These are phyloP conservation scores for Iberis amara DNA, from an alignment of 441 rosid species.

Conservation along the genomic window DNA sequence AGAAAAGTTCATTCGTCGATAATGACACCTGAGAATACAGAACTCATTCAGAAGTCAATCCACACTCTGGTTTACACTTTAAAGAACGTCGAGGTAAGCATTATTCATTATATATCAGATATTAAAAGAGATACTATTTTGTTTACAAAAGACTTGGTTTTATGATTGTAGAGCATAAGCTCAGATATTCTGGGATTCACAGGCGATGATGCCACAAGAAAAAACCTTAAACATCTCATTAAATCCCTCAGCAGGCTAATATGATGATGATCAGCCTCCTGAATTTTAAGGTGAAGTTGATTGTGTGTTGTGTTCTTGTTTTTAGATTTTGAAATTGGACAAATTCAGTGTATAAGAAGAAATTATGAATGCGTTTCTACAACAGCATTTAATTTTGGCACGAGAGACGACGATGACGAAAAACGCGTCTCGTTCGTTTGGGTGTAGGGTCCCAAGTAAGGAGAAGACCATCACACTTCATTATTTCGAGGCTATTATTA, in stretches of 20 bases:
- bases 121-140: not conserved
- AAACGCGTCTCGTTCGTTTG: conserved; percentile 21
- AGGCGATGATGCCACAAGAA: conserved; percentile 77
- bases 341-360: not conserved
- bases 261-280: conserved; percentile 29
- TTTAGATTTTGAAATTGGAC: not conserved
- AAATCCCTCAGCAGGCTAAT: conserved; percentile 87
- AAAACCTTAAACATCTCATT: conserved; percentile 72
- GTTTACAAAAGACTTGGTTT: not conserved
- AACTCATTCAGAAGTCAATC: conserved; percentile 68
- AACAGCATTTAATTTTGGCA: conserved; percentile 25
- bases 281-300: conserved; percentile 9
- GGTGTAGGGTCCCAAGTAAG: conserved; percentile 24
- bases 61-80: conserved; percentile 71
- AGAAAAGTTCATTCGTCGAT: conserved; percentile 68
- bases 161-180: conserved; percentile 60
- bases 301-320: conserved; percentile 1
- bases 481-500: conserved; percentile 1
- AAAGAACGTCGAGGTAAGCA: conserved; percentile 75
- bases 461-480: conserved; percentile 22
- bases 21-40: conserved; percentile 79
- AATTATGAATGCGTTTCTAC: conserved; percentile 3
- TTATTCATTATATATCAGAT: not conserved
- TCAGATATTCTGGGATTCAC: conserved; percentile 85
- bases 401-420: conserved; percentile 22